A percentile compares a stretch with the other conserved stretches of the same genome.
Evolutionary conservation across 2,329 filamentous ascomycete species (phyloP).

Genomic region (Clonostachys solani): DNA sequence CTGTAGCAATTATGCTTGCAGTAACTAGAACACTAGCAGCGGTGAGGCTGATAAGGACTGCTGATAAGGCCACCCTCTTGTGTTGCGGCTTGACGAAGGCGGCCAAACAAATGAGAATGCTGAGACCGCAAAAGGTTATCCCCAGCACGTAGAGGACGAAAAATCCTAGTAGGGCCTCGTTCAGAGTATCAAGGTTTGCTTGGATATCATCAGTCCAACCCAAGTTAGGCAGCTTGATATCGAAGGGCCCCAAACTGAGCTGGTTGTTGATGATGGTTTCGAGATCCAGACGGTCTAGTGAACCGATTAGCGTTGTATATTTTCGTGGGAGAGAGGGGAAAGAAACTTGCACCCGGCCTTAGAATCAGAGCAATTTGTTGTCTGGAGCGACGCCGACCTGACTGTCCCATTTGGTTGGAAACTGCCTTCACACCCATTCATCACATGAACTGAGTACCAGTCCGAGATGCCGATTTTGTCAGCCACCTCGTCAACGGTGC

Average conservation of each 20-base stretch:
- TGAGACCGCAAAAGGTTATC: constrained; percentile 33
- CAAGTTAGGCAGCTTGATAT: constrained; percentile 39
- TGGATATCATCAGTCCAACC: constrained; percentile 37
- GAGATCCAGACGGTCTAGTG: constrained; percentile 36
- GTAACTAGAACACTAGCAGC: constrained; percentile 30
- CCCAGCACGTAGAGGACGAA: constrained; percentile 44
- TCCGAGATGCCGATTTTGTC: constrained; percentile 39
- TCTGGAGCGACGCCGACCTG: constrained; percentile 28
- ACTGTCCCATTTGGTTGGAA: constrained; percentile 37
- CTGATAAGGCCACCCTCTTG: constrained; percentile 20
- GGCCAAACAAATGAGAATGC: constrained; percentile 31
- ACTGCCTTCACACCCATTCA: constrained; percentile 39
- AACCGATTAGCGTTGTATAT: neutral
- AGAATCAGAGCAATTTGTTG: constrained; percentile 37
- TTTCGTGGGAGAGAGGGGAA: neutral
- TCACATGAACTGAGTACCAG: constrained; percentile 49
- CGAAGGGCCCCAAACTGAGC: constrained; percentile 35
- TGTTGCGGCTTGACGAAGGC: constrained; percentile 24
- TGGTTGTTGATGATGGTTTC: constrained; percentile 40
- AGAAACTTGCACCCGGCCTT: constrained; percentile 28
- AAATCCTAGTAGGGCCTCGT: constrained; percentile 38
- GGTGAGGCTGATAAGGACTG: constrained; percentile 28
- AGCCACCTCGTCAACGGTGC: constrained; percentile 31
- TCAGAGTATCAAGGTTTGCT: constrained; percentile 40
- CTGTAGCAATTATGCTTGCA: constrained; percentile 36